Conservation (phyloP, 2,329 filamentous ascomycete species). For the Graphiopsis chlorocephala region DNA sequence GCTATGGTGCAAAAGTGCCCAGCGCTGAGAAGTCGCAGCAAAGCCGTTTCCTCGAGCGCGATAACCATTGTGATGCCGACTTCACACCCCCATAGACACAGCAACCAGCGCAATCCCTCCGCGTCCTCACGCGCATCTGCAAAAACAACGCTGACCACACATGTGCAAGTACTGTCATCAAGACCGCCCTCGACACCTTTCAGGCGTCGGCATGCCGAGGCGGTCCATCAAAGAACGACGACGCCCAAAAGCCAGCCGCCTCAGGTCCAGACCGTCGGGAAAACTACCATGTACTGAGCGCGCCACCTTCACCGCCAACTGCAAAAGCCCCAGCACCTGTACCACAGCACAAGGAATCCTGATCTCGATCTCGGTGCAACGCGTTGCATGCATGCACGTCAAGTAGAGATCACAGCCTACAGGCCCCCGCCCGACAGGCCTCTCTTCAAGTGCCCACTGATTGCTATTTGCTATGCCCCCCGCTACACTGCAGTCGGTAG, state of each 20-base stretch:
- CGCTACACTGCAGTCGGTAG: not conserved
- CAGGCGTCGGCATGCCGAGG: constrained; percentile 2
- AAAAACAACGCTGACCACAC: not conserved
- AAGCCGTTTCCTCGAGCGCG: not conserved
- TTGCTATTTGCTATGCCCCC: not conserved
- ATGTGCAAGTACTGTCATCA: not conserved
- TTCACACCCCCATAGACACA: not conserved
- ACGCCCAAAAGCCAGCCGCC: not conserved
- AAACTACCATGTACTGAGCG: not conserved
- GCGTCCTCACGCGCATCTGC: not conserved
- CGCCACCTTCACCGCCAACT: not conserved
- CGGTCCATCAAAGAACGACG: not conserved
- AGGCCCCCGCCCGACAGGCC: not conserved
- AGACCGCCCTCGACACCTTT: not conserved
- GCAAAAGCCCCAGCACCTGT: not conserved
- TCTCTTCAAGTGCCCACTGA: not conserved
- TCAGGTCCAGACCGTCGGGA: constrained; percentile 4
- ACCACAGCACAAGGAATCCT: not conserved
- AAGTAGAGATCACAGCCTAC: not conserved
- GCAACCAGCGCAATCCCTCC: not conserved
- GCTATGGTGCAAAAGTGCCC: not conserved
- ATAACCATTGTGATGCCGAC: not conserved
- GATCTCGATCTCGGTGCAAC: not conserved
- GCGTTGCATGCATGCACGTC: not conserved
- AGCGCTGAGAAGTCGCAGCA: not conserved